Base-by-base conservation (phyloP, 805 yeast genomes). In the Wickerhamomyces hampshirensis region DNA sequence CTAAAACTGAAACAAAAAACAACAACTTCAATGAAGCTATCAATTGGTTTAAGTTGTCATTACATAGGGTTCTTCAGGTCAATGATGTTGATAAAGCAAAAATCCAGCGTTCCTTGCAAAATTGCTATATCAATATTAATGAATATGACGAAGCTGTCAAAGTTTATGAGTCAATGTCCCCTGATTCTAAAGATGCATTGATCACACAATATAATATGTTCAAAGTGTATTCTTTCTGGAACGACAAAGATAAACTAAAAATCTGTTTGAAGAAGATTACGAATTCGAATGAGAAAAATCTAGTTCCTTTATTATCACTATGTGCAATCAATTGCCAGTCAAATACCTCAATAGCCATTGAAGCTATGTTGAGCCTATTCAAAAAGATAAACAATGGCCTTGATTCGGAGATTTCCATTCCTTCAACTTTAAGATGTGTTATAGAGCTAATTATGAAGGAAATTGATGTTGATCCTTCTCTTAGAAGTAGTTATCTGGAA, bases 31-130 rank as follows among this genome's bases (percentile, higher is more conserved):
- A 24, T 1, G 51, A 54, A 15, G 45, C 59, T 6, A 40, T 53
- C 10, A 46, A 41, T 3, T 60, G 58, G 53, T 56, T 54, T 31
- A 37, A 50, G 5, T 31, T 57, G 2, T 49, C 59, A 5, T 40
- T 60, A 9, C 51, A 43, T 14, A 39, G 51, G n/a, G 23, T 58
- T 5, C 31, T 59, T 5, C 44, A 48, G 14, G 43, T 53, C 18
- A 47, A 50, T 12, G 56, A 55, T 12, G 44, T 43, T 5, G 68
- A 64, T 26, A 48, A 39, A 23, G 66, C 59, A 2, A 65, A 65
- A 40, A 42, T 68, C 4, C 58, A 63, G 37, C 51, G 72, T 31
- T 64, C 65, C 3, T 45, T 65, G 17, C 54, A 58, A 28, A 46
- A 52, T 15, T 51, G 58, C 12, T 53, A 53, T 26, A 43, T 63